These are phyloP conservation scores for Thalia dealbata DNA, from an alignment of 176 grass and related monocot species.

Conservation along the genomic window DNA sequence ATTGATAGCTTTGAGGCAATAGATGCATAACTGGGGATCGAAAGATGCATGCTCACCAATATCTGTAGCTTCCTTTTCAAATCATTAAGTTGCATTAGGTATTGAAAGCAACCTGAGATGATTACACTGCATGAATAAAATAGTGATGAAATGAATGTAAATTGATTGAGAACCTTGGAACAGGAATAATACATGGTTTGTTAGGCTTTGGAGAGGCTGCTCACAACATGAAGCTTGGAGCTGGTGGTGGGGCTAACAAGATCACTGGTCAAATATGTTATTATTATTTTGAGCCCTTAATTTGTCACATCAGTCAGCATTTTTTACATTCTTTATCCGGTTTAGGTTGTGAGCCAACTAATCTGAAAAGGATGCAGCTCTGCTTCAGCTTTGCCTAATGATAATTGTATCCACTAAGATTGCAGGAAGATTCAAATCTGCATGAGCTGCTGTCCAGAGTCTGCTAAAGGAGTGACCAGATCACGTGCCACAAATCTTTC, in stretches of 20 bases:
- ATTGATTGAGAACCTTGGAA: neutral
- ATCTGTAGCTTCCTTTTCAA: neutral
- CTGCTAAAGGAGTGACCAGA: too few relatives aligned
- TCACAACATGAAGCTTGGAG: neutral
- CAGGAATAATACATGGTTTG: neutral
- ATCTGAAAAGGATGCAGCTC: neutral
- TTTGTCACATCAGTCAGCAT: neutral
- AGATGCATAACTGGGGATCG: neutral
- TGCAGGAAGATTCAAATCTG: too few relatives aligned
- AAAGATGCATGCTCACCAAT: neutral
- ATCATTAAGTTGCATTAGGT: neutral
- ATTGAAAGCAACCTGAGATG: neutral
- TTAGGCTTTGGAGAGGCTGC: neutral
- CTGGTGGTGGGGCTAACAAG: neutral
- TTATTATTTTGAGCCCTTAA: neutral
- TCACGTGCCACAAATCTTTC: too few relatives aligned
- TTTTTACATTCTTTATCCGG: neutral
- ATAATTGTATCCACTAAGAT: too few relatives aligned
- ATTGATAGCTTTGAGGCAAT: neutral
- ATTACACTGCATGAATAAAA: neutral
- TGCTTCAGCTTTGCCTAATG: neutral
- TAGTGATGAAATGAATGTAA: neutral
- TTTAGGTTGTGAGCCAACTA: neutral
- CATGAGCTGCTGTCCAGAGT: too few relatives aligned
- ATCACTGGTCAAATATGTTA: neutral